Base-by-base conservation (phyloP, 1,284 basidiomycete genomes). In the Marasmius oreades region DNA sequence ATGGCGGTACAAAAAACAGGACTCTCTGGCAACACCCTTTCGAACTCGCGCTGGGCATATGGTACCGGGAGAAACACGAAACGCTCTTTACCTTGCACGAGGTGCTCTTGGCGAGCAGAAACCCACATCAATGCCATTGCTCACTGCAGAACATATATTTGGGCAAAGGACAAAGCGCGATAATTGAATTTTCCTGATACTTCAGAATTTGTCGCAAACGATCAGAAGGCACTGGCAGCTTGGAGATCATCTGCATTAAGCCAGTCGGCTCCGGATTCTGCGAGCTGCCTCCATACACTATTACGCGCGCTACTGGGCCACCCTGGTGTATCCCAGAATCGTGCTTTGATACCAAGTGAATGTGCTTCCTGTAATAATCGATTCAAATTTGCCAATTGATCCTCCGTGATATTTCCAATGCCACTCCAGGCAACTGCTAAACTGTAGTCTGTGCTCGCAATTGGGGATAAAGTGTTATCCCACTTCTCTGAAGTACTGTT, bases 251-350 rank as follows among this genome's bases (percentile, higher is more conserved):
- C 80, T 14, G 76, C 79, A 59, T 84, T 82, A 57, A 82, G 61
- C 79, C 80, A 82, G 61, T 80, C 78, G 22, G 73, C 74, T 4
- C 80, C 80, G 45, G 71, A 70, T 48, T 75, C 65, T 57, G 76
- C 47, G 57, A 81, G 59, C 53, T 69, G 69, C 54, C 62, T 66
- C 79, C 78, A 81, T 4, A 80, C 67, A 51, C 70, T 73, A 43
- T 74, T 65, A 33, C 79, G 67, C 1, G 78, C 77, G 57, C 60
- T 57, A 24, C 80, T 74, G 3, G 80, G 79, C 74, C 75, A 81
- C 6, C 69, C 77, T 2, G 79, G 80, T 3, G 78, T 79, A 62
- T 80, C 77, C 77, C 78, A 82, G 59, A 81, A 82, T 33, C 81
- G 68, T 4, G 80, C 76, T 53, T 67, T 70, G 51, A 82, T 77